Percentiles rank a stretch among this genome's conserved stretches.
These are phyloP conservation scores for Tulasnella sp. DNA, from an alignment of 768 basidiomycete genomes.

Conservation along the genomic window DNA sequence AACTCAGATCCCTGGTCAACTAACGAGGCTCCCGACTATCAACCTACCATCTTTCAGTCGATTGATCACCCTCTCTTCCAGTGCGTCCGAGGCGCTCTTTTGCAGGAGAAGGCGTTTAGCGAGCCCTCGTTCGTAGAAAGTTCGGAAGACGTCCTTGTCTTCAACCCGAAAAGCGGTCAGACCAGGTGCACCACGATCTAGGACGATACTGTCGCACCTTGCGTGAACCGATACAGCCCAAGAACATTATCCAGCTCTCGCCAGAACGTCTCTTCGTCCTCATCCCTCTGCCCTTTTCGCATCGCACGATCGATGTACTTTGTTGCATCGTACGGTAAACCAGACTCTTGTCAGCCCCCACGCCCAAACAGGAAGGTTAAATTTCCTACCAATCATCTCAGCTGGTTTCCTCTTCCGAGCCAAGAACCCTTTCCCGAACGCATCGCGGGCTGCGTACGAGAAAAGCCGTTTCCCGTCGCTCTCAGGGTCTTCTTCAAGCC, in stretches of 20 bases:
- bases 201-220: slow-evolving; percentile 26
- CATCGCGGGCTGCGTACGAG: slow-evolving; percentile 54
- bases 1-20: neutral
- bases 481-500: neutral
- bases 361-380: neutral
- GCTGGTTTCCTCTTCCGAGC: slow-evolving; percentile 68
- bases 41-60: slow-evolving; percentile 70
- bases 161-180: neutral
- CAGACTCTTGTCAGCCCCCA: neutral
- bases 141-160: slow-evolving; percentile 89
- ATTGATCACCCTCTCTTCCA: slow-evolving; percentile 73
- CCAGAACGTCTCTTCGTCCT: slow-evolving; percentile 52
- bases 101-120: slow-evolving; percentile 82
- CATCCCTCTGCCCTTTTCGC: slow-evolving; percentile 70
- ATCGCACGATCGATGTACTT: slow-evolving; percentile 80
- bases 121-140: slow-evolving; percentile 79
- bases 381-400: slow-evolving; percentile 53
- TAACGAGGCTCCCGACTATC: neutral
- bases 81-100: slow-evolving; percentile 75
- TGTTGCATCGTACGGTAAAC: slow-evolving; percentile 36
- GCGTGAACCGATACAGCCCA: slow-evolving; percentile 70
- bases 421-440: slow-evolving; percentile 63
- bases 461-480: slow-evolving; percentile 35
- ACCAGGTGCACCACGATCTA: neutral
- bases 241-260: slow-evolving; percentile 52